A percentile compares a stretch with the other conserved stretches of the same genome.
Evolutionary conservation across 169 alveolate species (phyloP).

Genomic region (Besnoitia besnoiti): DNA sequence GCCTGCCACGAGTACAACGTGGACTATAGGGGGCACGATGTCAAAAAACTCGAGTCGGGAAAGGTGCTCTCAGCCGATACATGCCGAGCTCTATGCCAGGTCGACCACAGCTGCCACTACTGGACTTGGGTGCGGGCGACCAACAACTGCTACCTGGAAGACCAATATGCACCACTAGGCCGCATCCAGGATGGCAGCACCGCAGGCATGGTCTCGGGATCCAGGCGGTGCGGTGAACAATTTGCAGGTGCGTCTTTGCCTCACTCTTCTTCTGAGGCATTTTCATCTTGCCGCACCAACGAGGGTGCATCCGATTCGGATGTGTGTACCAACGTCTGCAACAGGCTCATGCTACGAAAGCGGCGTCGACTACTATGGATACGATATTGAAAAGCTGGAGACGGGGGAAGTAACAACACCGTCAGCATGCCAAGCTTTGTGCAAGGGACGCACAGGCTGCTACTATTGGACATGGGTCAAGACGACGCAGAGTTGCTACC

Average conservation of each 20-base stretch:
- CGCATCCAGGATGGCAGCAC: background rate
- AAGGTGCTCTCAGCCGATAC: slow-evolving; percentile 24
- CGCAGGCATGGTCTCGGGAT: slow-evolving; percentile 38
- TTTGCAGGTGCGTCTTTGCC: background rate
- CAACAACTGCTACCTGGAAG: slow-evolving; percentile 43
- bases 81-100: slow-evolving; percentile 30
- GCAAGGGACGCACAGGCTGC: background rate
- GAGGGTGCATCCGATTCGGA: no score
- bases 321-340: background rate
- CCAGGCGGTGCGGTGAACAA: slow-evolving; percentile 7
- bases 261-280: no score
- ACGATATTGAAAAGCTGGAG: background rate
- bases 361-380: background rate
- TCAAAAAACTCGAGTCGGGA: background rate
- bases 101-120: background rate
- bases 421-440: background rate
- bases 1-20: slow-evolving; percentile 38
- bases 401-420: background rate
- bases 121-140: slow-evolving; percentile 43
- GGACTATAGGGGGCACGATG: slow-evolving; percentile 45
- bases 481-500: background rate
- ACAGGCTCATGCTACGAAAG: background rate
- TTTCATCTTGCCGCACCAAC: no score
- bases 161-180: slow-evolving; percentile 20
- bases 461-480: background rate